phyloP scores from a whole-genome alignment of 352 stramenopile species.

The Labyrinthula sp. region DNA sequence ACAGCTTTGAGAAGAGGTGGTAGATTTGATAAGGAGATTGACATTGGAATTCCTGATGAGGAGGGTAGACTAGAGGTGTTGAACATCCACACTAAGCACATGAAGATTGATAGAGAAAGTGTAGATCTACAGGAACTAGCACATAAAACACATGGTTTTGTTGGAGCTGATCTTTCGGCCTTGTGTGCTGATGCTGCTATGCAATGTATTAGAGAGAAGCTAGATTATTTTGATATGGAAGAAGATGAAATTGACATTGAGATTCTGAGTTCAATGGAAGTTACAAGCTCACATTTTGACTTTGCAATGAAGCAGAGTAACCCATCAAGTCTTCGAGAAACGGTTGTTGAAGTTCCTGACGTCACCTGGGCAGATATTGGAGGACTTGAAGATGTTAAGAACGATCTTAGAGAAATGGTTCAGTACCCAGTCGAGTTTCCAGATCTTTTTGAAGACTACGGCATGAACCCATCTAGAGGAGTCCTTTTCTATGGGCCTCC shows the following conservation, averaged over 20 bases:
- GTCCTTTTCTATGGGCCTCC: conserved; percentile 63
- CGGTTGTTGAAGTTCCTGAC: too few species aligned
- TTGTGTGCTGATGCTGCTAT: too few species aligned
- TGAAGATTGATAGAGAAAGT: conserved; percentile 52
- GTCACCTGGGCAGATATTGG: conserved; percentile 59
- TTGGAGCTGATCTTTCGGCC: conserved; percentile 88
- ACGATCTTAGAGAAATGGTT: conserved; percentile 72
- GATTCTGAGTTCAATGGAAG: too few species aligned
- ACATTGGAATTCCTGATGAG: conserved; percentile 84
- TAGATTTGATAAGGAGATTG: conserved; percentile 94
- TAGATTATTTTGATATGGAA: too few species aligned
- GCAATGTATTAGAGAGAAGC: too few species aligned
- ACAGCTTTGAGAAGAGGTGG: conserved; percentile 76
- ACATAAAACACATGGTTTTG: conserved; percentile 93
- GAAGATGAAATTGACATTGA: too few species aligned
- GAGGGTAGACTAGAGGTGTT: conserved; percentile 83
- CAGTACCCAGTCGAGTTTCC: too few species aligned
- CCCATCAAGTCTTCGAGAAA: too few species aligned
- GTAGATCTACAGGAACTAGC: conserved; percentile 51
- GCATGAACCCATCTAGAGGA: conserved; percentile 41
- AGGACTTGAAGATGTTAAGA: conserved; percentile 56
- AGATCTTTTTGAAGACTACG: too few species aligned
- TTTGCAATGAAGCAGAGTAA: too few species aligned
- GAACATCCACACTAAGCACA: conserved; percentile 65
- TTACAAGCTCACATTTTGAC: too few species aligned